Conservation (phyloP, 2,329 filamentous ascomycete genomes). For the Arthroderma uncinatum region DNA sequence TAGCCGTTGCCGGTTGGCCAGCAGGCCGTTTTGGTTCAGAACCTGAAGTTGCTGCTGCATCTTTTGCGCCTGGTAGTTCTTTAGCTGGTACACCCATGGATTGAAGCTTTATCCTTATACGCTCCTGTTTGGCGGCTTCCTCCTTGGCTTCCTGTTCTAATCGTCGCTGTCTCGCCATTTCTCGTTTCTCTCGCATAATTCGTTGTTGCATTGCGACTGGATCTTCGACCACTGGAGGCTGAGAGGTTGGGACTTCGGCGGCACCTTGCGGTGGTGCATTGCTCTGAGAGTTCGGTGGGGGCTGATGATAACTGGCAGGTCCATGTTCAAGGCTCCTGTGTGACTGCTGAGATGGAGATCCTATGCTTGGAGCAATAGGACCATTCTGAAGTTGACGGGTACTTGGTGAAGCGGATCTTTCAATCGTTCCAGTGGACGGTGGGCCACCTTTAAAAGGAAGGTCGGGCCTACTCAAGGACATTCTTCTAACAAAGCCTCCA, state of each 20-base stretch:
- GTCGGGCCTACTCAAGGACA: slow-evolving; percentile 44
- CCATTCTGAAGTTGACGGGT: slow-evolving; percentile 17
- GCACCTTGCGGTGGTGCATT: slow-evolving; percentile 12
- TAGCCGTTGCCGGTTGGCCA: slow-evolving; percentile 17
- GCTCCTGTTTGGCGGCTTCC: slow-evolving; percentile 47
- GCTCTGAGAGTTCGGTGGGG: slow-evolving; percentile 16
- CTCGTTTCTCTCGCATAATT: slow-evolving; percentile 50
- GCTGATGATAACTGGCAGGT: slow-evolving; percentile 18
- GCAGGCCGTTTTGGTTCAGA: slow-evolving; percentile 4
- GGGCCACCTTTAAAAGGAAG: slow-evolving; percentile 31
- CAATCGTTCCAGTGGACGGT: slow-evolving; percentile 26
- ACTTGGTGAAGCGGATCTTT: slow-evolving; percentile 23
- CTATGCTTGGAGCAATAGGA: slow-evolving; percentile 14
- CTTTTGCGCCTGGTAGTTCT: slow-evolving; percentile 21
- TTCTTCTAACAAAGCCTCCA: slow-evolving; percentile 54
- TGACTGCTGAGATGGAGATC: slow-evolving; percentile 21
- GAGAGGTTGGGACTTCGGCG: slow-evolving; percentile 12
- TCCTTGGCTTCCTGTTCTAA: slow-evolving; percentile 46
- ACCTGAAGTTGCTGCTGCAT: slow-evolving; percentile 2
- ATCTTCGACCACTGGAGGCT: slow-evolving; percentile 25
- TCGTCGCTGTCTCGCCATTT: slow-evolving; percentile 44
- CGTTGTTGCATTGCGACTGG: slow-evolving; percentile 46
- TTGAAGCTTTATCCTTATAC: slow-evolving; percentile 47
- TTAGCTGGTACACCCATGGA: slow-evolving; percentile 38
- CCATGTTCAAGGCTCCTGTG: slow-evolving; percentile 9